These are phyloP conservation scores for Geosmithia putterillii DNA, from an alignment of 2,329 filamentous ascomycete genomes.

Conservation along the genomic window DNA sequence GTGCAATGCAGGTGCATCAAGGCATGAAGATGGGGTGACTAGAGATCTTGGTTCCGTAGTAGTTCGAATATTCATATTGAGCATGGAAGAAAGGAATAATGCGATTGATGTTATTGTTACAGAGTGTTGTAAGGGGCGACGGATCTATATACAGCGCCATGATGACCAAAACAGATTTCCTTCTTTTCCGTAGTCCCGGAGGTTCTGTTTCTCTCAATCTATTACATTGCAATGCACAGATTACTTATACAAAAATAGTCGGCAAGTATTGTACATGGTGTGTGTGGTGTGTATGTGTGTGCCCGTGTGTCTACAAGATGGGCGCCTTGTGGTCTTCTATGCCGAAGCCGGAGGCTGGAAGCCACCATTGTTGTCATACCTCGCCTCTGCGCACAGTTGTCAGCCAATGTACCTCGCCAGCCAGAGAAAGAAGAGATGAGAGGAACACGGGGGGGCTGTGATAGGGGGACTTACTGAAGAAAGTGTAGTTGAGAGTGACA, in stretches of 20 bases:
- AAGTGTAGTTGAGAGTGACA: conserved; percentile 92
- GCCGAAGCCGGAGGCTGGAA: conserved; percentile 23
- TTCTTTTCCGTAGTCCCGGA: not conserved
- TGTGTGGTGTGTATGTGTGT: not conserved
- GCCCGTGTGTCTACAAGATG: too few relatives aligned
- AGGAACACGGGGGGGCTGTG: not conserved
- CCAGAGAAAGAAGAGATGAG: not conserved
- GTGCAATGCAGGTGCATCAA: too few relatives aligned
- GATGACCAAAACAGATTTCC: not conserved
- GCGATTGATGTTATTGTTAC: too few relatives aligned
- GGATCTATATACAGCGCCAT: not conserved
- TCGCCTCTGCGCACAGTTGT: conserved; percentile 24
- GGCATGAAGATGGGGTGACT: too few relatives aligned
- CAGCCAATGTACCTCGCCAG: conserved; percentile 16
- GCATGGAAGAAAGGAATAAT: too few relatives aligned
- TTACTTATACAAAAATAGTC: not conserved
- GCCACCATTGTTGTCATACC: conserved; percentile 31
- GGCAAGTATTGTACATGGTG: not conserved
- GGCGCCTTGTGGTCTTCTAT: too few relatives aligned
- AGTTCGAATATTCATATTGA: too few relatives aligned
- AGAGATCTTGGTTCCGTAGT: too few relatives aligned
- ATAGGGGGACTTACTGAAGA: conserved; percentile 68
- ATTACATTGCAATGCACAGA: not conserved
- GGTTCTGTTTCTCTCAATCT: not conserved
- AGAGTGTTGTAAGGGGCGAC: too few relatives aligned